Base-by-base conservation (phyloP, 2,329 filamentous ascomycete genomes). In the Hortaea sp. region DNA sequence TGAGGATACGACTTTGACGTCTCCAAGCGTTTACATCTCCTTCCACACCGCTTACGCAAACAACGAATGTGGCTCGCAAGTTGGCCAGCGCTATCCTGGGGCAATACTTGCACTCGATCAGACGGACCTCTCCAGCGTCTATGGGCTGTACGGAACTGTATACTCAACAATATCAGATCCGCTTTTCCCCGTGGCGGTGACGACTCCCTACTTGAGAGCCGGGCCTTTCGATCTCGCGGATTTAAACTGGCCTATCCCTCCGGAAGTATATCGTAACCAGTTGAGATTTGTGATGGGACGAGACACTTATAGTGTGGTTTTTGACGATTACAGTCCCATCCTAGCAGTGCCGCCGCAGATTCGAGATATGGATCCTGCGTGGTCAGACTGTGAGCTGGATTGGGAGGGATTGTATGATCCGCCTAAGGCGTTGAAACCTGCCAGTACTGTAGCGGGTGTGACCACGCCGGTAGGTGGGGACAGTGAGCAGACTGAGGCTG, bases 381-480 rank as follows among this genome's bases (percentile, higher is more conserved):
- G 53, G 53, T 28, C 37, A 28, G 40, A 30, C 6, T 55, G 53
- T 27, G 53, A 30, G 6, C 42, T 55, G n/a, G 41, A 50, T 27
- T 47, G 46, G 41, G 35, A 45, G 7, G 53, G 53, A 12, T 29
- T 52, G 7, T 50, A 49, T 32, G 52, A 54, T 41, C 52, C 52
- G 9, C 52, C 52, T 7, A 47, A 42, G 5, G 50, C 48, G 13
- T 39, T 53, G 37, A 20, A 30, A 13, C 40, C 40, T 29, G 28
- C 40, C 13, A 31, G 11, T 31, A 30, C 20, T 5, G 13, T 30
- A 29, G 40, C 40, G 7, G 40, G 40, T n/a, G 37, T 20, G 37
- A 39, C 37, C 2, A 39, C 37, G 13, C 13, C 37, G 2, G 32
- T 9, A 35, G 37, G 37, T 7, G 13, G 10, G 9, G 37, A 39